Percentiles rank a stretch among this genome's conserved stretches.
phyloP scores from a whole-genome alignment of 2,329 filamentous ascomycete genomes.

The Beauveria asiatica region DNA sequence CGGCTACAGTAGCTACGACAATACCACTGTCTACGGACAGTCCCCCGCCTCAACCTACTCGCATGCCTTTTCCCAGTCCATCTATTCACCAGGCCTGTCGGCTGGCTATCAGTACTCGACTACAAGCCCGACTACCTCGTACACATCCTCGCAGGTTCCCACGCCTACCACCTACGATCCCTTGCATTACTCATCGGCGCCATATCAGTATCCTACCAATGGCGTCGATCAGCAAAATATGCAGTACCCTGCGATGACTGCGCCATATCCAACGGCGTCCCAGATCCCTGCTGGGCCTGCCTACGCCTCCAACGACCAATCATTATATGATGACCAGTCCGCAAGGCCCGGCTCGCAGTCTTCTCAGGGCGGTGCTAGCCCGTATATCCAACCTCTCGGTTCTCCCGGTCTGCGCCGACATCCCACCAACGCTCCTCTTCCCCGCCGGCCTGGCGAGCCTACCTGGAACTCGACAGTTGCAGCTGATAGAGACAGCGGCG shows the following conservation, averaged over 20 bases:
- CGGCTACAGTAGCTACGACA: constrained; percentile 37
- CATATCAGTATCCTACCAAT: constrained; percentile 32
- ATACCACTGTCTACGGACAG: constrained; percentile 33
- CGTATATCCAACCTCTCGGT: constrained; percentile 31
- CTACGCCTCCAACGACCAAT: constrained; percentile 39
- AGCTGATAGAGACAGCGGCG: constrained; percentile 29
- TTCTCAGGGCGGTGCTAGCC: constrained; percentile 36
- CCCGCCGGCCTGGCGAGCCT: constrained; percentile 42
- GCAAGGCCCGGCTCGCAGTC: constrained; percentile 42
- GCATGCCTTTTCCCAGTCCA: constrained; percentile 19
- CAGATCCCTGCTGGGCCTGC: constrained; percentile 45
- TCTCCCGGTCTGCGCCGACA: constrained; percentile 44
- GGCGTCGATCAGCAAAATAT: constrained; percentile 29
- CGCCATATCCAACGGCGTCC: constrained; percentile 43
- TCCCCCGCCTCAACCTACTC: constrained; percentile 29
- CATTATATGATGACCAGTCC: constrained; percentile 34
- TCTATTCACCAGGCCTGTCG: constrained; percentile 22
- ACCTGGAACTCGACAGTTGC: constrained; percentile 35
- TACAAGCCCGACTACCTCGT: constrained; percentile 27
- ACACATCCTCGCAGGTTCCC: constrained; percentile 18
- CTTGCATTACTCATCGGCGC: constrained; percentile 21
- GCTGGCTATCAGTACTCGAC: constrained; percentile 33
- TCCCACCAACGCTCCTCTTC: constrained; percentile 51
- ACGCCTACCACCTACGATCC: constrained; percentile 28
- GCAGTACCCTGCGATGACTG: constrained; percentile 27